These are phyloP conservation scores for Kurtzmaniella quercitrusa DNA, from an alignment of 1,139 yeast genomes.

Conservation along the genomic window DNA sequence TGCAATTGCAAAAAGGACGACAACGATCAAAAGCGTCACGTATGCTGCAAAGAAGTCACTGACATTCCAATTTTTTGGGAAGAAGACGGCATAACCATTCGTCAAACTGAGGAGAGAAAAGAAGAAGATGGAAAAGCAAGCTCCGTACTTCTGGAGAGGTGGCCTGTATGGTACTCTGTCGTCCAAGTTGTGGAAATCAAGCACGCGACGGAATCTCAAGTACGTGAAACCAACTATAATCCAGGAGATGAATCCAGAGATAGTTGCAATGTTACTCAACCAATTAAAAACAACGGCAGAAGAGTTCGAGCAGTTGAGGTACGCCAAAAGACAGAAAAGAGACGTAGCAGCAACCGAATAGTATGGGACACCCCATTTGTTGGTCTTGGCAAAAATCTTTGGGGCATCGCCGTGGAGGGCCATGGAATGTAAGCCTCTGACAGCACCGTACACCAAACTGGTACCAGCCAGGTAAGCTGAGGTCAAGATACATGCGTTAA, in stretches of 20 bases:
- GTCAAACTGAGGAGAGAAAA: conserved; percentile 39
- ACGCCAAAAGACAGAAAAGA: conserved; percentile 37
- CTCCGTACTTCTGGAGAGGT: conserved; percentile 40
- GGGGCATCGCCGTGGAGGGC: conserved; percentile 64
- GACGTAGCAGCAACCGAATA: conserved; percentile 35
- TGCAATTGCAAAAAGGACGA: conserved; percentile 8
- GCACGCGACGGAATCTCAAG: conserved; percentile 40
- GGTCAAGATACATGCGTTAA: conserved; percentile 19
- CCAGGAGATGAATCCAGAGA: conserved; percentile 45
- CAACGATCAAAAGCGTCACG: conserved; percentile 32
- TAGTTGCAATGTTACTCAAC: conserved; percentile 39
- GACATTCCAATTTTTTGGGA: conserved; percentile 37
- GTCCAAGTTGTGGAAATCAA: conserved; percentile 27
- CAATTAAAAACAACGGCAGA: conserved; percentile 33
- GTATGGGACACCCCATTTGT: conserved; percentile 57
- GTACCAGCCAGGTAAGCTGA: conserved; percentile 29
- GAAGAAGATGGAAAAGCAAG: conserved; percentile 40
- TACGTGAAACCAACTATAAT: conserved; percentile 31
- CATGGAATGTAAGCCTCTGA: conserved; percentile 54
- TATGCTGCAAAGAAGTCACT: conserved; percentile 53
- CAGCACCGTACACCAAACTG: conserved; percentile 51
- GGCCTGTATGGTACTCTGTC: conserved; percentile 39
- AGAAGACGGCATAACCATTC: conserved; percentile 51
- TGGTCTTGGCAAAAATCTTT: conserved; percentile 47
- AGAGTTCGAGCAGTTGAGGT: conserved; percentile 31